These are phyloP conservation scores for Buxus sempervirens DNA, from an alignment of 164 flowering plant species.

Conservation along the genomic window DNA sequence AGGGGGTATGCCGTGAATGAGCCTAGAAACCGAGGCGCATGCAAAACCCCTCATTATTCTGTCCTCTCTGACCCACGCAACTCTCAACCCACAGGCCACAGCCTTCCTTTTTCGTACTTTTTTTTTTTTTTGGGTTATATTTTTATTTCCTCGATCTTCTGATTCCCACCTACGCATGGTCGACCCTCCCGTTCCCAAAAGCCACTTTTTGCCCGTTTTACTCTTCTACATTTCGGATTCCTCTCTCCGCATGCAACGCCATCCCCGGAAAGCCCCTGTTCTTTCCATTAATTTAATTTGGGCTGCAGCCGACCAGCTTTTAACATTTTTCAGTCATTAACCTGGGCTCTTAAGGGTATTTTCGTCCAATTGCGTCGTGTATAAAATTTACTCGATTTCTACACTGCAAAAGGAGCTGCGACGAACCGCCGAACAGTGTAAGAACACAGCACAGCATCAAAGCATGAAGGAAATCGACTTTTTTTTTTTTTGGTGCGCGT, in stretches of 20 bases:
- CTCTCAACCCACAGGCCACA: conserved; percentile 5
- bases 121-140: not conserved
- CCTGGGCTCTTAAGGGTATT: no score
- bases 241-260: no score
- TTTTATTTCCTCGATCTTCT: conserved; percentile 11
- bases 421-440: not conserved
- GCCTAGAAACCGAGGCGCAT: conserved; percentile 38
- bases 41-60: conserved; percentile 42
- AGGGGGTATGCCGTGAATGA: not conserved
- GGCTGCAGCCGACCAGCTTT: no score
- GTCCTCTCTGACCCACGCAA: conserved; percentile 57
- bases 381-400: not conserved
- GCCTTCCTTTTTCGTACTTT: not conserved
- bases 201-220: not conserved
- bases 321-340: no score
- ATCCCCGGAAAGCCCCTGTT: no score
- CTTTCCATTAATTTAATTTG: no score
- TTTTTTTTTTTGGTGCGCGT: not conserved
- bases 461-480: not conserved
- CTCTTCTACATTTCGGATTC: not conserved
- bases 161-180: conserved; percentile 20
- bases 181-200: not conserved
- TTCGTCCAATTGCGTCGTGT: not conserved
- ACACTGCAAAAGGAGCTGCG: not conserved
- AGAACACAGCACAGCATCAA: not conserved